Evolutionary conservation across 768 basidiomycete genomes (phyloP).

Genomic region (Russula lepida): DNA sequence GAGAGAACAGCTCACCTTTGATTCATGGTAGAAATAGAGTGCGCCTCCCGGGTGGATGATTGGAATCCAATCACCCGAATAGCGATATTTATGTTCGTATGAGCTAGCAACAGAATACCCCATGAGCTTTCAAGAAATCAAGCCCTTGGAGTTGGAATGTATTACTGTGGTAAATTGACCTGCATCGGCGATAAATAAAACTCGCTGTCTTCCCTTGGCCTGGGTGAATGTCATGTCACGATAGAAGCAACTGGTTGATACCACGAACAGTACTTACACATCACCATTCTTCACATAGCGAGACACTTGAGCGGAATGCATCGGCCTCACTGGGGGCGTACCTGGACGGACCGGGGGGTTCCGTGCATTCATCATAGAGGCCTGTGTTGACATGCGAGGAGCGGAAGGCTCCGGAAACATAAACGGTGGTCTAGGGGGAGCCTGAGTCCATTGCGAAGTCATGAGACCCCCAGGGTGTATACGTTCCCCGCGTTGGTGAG

Average conservation of each 20-base stretch:
- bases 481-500: neutral
- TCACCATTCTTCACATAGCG: slow-evolving; percentile 10
- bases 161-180: slow-evolving; percentile 1
- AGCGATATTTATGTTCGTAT: neutral
- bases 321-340: neutral
- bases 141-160: no score
- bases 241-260: neutral
- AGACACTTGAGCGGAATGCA: slow-evolving; percentile 7
- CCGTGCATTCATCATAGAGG: neutral
- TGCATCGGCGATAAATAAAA: neutral
- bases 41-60: neutral
- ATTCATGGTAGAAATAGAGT: slow-evolving; percentile 7
- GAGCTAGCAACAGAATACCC: neutral
- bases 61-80: neutral
- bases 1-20: neutral
- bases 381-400: neutral
- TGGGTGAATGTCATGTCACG: neutral
- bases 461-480: neutral
- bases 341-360: neutral
- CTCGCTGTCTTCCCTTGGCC: neutral
- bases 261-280: neutral
- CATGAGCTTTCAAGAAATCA: neutral
- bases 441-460: neutral
- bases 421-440: neutral
- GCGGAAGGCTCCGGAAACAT: neutral